Conservation (phyloP, 257 asterid genomes). For the Solanum pimpinellifolium region DNA sequence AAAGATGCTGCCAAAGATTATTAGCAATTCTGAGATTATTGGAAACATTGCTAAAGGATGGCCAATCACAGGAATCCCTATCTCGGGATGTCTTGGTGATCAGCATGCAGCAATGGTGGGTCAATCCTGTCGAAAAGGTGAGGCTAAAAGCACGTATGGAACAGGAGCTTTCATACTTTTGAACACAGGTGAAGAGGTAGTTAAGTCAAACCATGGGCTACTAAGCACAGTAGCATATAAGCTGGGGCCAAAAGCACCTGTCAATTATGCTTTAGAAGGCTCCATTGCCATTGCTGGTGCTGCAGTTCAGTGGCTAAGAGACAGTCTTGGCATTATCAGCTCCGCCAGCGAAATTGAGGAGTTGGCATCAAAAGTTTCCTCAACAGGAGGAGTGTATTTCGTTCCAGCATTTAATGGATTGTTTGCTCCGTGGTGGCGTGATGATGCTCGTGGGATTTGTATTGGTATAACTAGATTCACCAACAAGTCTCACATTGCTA, state of each 20-base stretch:
- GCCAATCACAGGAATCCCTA: conserved; percentile 71
- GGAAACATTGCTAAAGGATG: conserved; percentile 65
- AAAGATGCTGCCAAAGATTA: conserved; percentile 53
- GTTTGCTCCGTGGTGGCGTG: conserved; percentile 99
- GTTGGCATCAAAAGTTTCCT: conserved; percentile 62
- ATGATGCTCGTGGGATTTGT: conserved; percentile 87
- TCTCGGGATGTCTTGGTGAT: conserved; percentile 90
- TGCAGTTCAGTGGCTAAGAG: conserved; percentile 97
- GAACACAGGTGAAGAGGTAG: conserved; percentile 62
- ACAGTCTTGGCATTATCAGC: conserved; percentile 73
- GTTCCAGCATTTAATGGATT: conserved; percentile 94
- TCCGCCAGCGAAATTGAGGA: conserved; percentile 83
- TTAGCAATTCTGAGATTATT: conserved; percentile 66
- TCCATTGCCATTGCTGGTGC: conserved; percentile 98
- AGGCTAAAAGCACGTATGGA: conserved; percentile 92
- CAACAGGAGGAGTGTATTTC: conserved; percentile 79
- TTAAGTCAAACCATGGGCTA: conserved; percentile 62
- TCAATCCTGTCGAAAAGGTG: conserved; percentile 78
- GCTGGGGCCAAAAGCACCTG: conserved; percentile 74
- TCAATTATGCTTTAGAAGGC: conserved; percentile 89
- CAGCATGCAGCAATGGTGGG: conserved; percentile 98
- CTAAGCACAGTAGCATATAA: conserved; percentile 77
- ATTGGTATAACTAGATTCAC: conserved; percentile 92
- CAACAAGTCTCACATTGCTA: conserved; percentile 82
- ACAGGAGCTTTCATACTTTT: conserved; percentile 88